Base-by-base conservation (phyloP, 495 filamentous ascomycete species). In the Monascus purpureus region DNA sequence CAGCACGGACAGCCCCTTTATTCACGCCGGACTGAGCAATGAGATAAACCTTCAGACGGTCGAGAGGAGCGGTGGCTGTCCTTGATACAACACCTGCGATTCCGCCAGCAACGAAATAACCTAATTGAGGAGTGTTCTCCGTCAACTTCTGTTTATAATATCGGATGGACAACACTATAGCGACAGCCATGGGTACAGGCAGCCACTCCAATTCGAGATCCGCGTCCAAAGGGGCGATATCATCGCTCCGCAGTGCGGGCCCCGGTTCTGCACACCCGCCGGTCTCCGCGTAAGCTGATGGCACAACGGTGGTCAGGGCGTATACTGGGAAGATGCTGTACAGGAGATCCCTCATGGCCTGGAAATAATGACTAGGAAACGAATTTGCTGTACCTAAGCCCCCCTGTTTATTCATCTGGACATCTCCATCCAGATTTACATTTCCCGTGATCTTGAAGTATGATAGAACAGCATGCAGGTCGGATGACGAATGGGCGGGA, bases 61-160 rank as follows among this genome's bases (percentile, higher is more conserved):
- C 90, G 54, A 97, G 74, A 30, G 90, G 90, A 13, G 90, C 90
- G 25, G 90, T 97, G 35, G 82, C 75, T 52, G 90, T 94, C 39
- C 90, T 73, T 36, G 87, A 95, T 33, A 93, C 76, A 46, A 78
- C 85, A 37, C 90, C 90, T 40, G 90, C 86, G 33, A 93, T 61
- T 41, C 83, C 90, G 55, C 90, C 90, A 41, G 92, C 92, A 63
- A 88, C 54, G 56, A 97, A 97, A 61, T 97, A 97, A 65, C 88
- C 88, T 94, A 82, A 52, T 64, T 70, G 60, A 46, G 70, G 73
- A 52, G 72, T 63, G 53, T 68, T 68, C 46, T 68, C 65, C 50
- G 73, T 79, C 66, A 79, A 58, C 59, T 64, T 65, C 52, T 55
- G 56, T 61, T 61, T 55, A 63, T 57, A 62, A 56, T 55, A 60